Percentiles rank a stretch among this genome's conserved stretches.
Evolutionary conservation across 495 filamentous ascomycete genomes (phyloP).

Genomic region (Aspergillus campestris): DNA sequence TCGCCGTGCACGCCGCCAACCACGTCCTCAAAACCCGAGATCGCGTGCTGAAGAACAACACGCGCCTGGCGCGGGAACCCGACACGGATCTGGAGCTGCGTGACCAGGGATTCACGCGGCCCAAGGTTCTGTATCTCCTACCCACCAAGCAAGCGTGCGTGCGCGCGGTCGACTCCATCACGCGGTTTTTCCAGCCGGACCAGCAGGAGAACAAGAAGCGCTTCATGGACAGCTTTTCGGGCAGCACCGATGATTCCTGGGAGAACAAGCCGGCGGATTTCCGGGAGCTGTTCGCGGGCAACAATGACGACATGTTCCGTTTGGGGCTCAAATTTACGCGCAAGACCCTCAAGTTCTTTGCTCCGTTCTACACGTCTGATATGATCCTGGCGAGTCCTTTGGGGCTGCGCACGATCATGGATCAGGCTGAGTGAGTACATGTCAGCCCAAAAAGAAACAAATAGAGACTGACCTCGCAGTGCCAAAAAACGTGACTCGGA

Average conservation of each 20-base stretch:
- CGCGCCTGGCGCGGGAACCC: constrained; percentile 53
- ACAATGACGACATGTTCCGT: constrained; percentile 94
- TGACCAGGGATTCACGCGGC: constrained; percentile 93
- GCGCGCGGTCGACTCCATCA: constrained; percentile 64
- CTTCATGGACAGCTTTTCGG: constrained; percentile 70
- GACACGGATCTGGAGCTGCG: constrained; percentile 66
- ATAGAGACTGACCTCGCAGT: constrained; percentile 16
- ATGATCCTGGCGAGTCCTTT: constrained; percentile 87
- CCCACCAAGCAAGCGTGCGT: constrained; percentile 82
- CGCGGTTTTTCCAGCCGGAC: constrained; percentile 64
- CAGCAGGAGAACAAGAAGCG: constrained; percentile 94
- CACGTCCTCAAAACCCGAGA: constrained; percentile 92
- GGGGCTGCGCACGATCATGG: constrained; percentile 82
- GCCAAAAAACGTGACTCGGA: constrained; percentile 79
- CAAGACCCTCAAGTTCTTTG: constrained; percentile 89
- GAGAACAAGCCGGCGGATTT: constrained; percentile 79
- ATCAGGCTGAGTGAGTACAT: constrained; percentile 47
- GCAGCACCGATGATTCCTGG: constrained; percentile 53
- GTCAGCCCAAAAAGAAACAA: background rate
- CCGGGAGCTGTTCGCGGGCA: constrained; percentile 81
- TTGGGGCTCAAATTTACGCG: constrained; percentile 90
- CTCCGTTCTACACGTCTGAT: constrained; percentile 93
- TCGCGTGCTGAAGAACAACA: constrained; percentile 84
- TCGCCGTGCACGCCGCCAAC: constrained; percentile 80
- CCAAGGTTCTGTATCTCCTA: constrained; percentile 82